Percentiles rank a stretch among this genome's conserved stretches.
These are phyloP conservation scores for Pichia pseudocactophila DNA, from an alignment of 805 yeast species.

Conservation along the genomic window DNA sequence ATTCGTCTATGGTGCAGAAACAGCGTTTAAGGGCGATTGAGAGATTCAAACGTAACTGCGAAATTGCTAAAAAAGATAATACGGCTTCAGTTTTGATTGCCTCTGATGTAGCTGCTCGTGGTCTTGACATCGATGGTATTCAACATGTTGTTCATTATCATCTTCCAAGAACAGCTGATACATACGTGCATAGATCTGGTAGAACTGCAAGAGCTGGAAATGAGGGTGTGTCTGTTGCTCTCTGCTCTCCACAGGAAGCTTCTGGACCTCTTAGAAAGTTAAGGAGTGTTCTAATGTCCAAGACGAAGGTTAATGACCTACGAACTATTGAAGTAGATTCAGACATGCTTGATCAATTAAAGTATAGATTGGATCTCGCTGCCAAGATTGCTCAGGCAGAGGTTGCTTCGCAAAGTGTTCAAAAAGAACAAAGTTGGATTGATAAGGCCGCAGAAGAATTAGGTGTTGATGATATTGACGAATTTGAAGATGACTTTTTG, in stretches of 20 bases:
- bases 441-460: conserved; percentile 88
- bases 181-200: conserved; percentile 92
- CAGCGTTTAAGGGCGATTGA: conserved; percentile 83
- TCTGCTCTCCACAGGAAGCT: conserved; percentile 91
- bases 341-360: conserved; percentile 61
- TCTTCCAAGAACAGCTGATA: conserved; percentile 88
- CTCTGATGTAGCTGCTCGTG: conserved; percentile 98
- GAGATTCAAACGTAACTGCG: conserved; percentile 49
- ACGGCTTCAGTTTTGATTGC: conserved; percentile 69
- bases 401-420: conserved; percentile 41
- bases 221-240: conserved; percentile 90
- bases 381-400: conserved; percentile 68
- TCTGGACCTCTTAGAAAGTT: conserved; percentile 78
- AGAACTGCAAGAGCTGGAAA: conserved; percentile 96
- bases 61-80: conserved; percentile 30
- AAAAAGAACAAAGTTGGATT: conserved; percentile 73
- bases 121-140: conserved; percentile 83
- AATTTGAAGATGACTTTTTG: conserved; percentile 59
- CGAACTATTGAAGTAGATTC: conserved; percentile 68
- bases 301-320: conserved; percentile 40
- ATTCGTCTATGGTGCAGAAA: conserved; percentile 92
- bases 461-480: conserved; percentile 66
- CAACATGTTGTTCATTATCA: conserved; percentile 95
- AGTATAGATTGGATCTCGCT: conserved; percentile 60
- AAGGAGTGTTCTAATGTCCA: conserved; percentile 40